These are phyloP conservation scores for Solanum habrochaites DNA, from an alignment of 257 asterid genomes.

Conservation along the genomic window DNA sequence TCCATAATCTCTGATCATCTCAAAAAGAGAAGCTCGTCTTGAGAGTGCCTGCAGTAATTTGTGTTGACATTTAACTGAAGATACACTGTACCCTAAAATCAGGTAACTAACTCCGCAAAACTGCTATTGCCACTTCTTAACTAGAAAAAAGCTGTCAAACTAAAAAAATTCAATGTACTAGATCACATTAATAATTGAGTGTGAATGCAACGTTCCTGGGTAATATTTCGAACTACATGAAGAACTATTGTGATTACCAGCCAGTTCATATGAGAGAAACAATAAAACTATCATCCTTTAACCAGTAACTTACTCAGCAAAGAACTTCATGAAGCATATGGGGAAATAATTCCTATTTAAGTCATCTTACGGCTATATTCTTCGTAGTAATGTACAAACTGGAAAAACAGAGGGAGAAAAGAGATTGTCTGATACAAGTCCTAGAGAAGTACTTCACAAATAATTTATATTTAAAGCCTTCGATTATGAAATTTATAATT, in stretches of 20 bases:
- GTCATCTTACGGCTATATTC: neutral
- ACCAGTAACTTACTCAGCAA: neutral
- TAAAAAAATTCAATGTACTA: neutral
- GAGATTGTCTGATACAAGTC: neutral
- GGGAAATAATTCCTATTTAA: neutral
- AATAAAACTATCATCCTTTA: neutral
- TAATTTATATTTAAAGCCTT: neutral
- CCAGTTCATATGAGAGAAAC: neutral
- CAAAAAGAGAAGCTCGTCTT: slow-evolving; percentile 65
- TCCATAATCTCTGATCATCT: slow-evolving; percentile 86
- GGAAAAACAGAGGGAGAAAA: neutral
- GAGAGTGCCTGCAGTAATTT: slow-evolving; percentile 61
- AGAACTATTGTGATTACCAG: neutral
- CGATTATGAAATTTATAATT: neutral
- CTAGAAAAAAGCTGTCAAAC: neutral
- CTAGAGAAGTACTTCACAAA: neutral
- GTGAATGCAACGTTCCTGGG: neutral
- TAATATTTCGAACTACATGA: neutral
- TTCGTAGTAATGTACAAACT: neutral
- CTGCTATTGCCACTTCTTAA: neutral
- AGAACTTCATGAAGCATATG: neutral
- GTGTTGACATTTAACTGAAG: neutral
- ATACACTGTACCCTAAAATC: neutral
- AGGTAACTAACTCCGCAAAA: neutral
- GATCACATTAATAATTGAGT: neutral